Conservation (phyloP, 805 yeast genomes). For the Saccharomyces paradoxus region DNA sequence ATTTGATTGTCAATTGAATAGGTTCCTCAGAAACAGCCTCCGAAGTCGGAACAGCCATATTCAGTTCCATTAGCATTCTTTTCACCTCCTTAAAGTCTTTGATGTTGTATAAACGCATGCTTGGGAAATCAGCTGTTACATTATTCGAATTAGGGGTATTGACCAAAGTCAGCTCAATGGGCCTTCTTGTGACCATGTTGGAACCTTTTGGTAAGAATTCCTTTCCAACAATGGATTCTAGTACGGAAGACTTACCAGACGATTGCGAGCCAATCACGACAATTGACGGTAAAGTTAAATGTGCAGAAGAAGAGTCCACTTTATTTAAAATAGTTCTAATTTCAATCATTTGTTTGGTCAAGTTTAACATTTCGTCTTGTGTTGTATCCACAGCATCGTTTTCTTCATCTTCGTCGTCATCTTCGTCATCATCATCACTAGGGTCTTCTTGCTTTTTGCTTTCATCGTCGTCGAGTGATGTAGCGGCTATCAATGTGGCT, state of each 20-base stretch:
- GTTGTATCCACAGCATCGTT: constrained; percentile 50
- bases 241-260: constrained; percentile 92
- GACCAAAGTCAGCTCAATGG: constrained; percentile 87
- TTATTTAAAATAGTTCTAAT: constrained; percentile 70
- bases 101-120: constrained; percentile 68
- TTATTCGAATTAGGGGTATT: constrained; percentile 77
- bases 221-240: constrained; percentile 95
- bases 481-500: constrained; percentile 26
- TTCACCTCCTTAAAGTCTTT: constrained; percentile 88
- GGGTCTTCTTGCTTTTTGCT: constrained; percentile 41
- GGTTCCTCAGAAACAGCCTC: constrained; percentile 92
- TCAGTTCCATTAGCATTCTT: constrained; percentile 74
- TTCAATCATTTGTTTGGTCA: constrained; percentile 96
- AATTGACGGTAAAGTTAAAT: constrained; percentile 81
- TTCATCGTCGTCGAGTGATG: constrained; percentile 35
- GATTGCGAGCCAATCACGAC: constrained; percentile 97
- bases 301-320: constrained; percentile 64
- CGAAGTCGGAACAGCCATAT: constrained; percentile 80
- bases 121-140: constrained; percentile 90
- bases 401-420: constrained; percentile 43
- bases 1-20: constrained; percentile 81
- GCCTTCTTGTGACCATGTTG: constrained; percentile 97
- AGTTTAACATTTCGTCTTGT: constrained; percentile 73
- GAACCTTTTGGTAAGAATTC: constrained; percentile 95
- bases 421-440: constrained; percentile 32